These are phyloP conservation scores for Sclerotinia trifoliorum DNA, from an alignment of 2,329 filamentous ascomycete species.

Conservation along the genomic window DNA sequence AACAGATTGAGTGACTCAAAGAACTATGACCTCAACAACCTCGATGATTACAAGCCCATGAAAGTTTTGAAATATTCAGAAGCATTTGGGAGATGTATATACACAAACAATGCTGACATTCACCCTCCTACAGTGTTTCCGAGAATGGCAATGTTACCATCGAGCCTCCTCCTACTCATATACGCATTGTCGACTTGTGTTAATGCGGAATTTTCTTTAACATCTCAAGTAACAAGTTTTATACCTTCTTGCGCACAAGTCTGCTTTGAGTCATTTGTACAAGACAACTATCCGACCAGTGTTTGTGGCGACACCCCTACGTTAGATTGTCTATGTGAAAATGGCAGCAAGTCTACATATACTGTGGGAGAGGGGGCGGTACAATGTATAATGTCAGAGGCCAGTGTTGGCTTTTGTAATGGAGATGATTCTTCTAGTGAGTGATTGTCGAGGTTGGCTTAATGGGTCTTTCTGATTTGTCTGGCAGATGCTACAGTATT, in stretches of 20 bases:
- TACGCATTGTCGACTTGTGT: constrained; percentile 30
- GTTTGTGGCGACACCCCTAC: constrained; percentile 52
- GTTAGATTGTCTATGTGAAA: constrained; percentile 63
- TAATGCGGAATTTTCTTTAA: constrained; percentile 30
- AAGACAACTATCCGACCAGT: constrained; percentile 53
- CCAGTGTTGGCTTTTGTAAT: constrained; percentile 51
- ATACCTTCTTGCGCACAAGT: constrained; percentile 51
- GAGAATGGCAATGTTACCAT: constrained; percentile 40
- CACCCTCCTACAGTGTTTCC: constrained; percentile 27
- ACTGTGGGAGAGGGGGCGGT: constrained; percentile 71
- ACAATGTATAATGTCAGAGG: constrained; percentile 61
- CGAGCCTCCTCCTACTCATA: constrained; percentile 36
- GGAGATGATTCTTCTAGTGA: constrained; percentile 41
- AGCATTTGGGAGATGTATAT: constrained; percentile 12
- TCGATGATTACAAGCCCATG: constrained; percentile 11
- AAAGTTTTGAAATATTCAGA: neutral
- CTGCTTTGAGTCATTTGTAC: constrained; percentile 64
- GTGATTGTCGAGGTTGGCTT: neutral
- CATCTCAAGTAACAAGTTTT: constrained; percentile 36
- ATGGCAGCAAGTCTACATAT: constrained; percentile 58
- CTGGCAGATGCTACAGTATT: constrained; percentile 46
- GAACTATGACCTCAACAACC: constrained; percentile 19
- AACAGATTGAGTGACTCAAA: constrained; percentile 16
- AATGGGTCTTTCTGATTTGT: constrained; percentile 20
- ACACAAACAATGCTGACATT: constrained; percentile 30